Percentiles rank a stretch among this genome's conserved stretches.
Conservation (phyloP, 164 flowering plant genomes). For the Aristolochia fimbriata region DNA sequence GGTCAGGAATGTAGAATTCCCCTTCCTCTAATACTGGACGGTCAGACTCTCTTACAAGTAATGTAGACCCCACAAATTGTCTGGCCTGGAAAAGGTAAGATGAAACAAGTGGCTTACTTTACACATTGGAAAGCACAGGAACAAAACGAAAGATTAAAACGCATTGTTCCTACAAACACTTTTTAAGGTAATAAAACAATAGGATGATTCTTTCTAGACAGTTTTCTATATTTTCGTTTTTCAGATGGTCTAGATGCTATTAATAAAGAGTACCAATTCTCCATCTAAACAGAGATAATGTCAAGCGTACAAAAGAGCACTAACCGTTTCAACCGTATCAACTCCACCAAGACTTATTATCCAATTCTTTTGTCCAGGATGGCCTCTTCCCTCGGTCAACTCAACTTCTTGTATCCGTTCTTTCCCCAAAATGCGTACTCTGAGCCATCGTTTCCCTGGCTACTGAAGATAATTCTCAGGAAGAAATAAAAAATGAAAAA, state of each 20-base stretch:
- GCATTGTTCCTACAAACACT: neutral
- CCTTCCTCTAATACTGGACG: constrained; percentile 77
- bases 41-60: constrained; percentile 65
- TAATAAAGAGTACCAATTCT: neutral
- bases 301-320: neutral
- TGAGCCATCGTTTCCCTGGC: constrained; percentile 92
- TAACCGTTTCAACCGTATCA: constrained; percentile 64
- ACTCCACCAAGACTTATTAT: constrained; percentile 51
- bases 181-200: neutral
- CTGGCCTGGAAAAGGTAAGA: constrained; percentile 45
- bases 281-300: neutral
- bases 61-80: constrained; percentile 68
- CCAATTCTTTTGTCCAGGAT: constrained; percentile 73
- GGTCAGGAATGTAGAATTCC: constrained; percentile 79
- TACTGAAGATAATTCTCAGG: constrained; percentile 13
- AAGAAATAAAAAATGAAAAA: neutral
- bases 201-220: no score
- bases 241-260: neutral
- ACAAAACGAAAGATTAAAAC: neutral
- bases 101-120: neutral
- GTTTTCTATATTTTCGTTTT: no score
- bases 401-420: constrained; percentile 61
- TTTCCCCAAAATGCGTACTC: constrained; percentile 44
- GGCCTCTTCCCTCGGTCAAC: constrained; percentile 72
- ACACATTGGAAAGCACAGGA: neutral